Conservation (phyloP, 306 rosid genomes). For the Gastrolobium bilobum region DNA sequence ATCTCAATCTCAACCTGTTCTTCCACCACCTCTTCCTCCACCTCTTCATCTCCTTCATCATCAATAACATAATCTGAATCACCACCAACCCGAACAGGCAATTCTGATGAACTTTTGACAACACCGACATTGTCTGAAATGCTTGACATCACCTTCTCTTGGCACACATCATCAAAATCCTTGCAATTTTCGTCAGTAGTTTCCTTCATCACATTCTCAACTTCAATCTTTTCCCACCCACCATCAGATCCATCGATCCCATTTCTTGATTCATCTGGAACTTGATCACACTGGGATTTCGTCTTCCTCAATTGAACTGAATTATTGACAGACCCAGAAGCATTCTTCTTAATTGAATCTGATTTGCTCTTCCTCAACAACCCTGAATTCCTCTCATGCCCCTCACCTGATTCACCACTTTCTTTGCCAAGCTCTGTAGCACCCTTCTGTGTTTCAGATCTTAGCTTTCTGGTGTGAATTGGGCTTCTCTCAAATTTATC, state of each 20-base stretch:
- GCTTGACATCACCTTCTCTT: conserved; percentile 65
- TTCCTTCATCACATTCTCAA: conserved; percentile 48
- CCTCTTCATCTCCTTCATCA: conserved; percentile 46
- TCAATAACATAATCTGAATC: conserved; percentile 21
- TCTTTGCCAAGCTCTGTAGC: conserved; percentile 32
- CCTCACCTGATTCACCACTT: conserved; percentile 44
- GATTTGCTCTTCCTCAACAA: conserved; percentile 68
- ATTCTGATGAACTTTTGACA: conserved; percentile 50
- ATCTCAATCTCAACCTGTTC: conserved; percentile 51
- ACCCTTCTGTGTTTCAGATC: conserved; percentile 52
- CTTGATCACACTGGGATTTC: conserved; percentile 51
- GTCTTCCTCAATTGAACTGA: conserved; percentile 57
- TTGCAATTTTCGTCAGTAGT: conserved; percentile 57
- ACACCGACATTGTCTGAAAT: conserved; percentile 44
- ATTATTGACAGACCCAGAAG: conserved; percentile 25
- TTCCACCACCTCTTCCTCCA: conserved; percentile 35
- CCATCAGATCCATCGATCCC: conserved; percentile 41
- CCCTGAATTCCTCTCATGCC: conserved; percentile 50
- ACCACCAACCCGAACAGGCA: conserved; percentile 37
- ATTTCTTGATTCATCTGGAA: conserved; percentile 47
- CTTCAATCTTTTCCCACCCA: conserved; percentile 56
- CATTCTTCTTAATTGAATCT: conserved; percentile 48
- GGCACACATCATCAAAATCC: conserved; percentile 63
- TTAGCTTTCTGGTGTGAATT: conserved; percentile 58
- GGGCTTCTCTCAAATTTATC: conserved; percentile 56